Percentiles rank a stretch among this genome's conserved stretches.
phyloP scores from a whole-genome alignment of 768 basidiomycete species.

The Mycena filopes region DNA sequence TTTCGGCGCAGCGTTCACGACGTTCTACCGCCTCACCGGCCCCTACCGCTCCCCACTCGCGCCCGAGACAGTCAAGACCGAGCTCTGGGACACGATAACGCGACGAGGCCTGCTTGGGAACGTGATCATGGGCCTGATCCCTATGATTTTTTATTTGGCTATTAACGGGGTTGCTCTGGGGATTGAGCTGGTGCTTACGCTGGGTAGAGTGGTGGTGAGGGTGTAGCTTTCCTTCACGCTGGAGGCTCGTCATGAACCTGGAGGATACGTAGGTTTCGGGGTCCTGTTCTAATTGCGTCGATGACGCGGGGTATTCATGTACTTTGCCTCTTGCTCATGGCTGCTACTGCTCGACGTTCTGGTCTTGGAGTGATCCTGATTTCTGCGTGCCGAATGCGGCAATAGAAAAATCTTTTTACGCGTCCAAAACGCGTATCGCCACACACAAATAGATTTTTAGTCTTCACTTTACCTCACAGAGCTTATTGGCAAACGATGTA shows the following conservation, averaged over 20 bases:
- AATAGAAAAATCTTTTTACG: too few species aligned
- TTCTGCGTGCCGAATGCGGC: too few species aligned
- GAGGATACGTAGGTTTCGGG: not conserved
- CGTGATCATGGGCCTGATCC: slow-evolving; percentile 66
- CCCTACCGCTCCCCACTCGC: slow-evolving; percentile 57
- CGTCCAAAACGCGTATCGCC: too few species aligned
- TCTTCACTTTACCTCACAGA: too few species aligned
- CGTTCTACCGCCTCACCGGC: slow-evolving; percentile 67
- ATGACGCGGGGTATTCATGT: not conserved
- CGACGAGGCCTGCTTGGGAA: slow-evolving; percentile 66
- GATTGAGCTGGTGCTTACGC: slow-evolving; percentile 15
- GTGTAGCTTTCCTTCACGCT: not conserved
- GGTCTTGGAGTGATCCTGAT: too few species aligned
- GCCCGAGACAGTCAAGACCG: slow-evolving; percentile 58
- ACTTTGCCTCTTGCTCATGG: not conserved
- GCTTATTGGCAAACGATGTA: too few species aligned
- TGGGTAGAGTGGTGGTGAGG: slow-evolving; percentile 4
- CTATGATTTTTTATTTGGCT: slow-evolving; percentile 57
- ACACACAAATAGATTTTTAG: too few species aligned
- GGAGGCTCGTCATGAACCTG: slow-evolving; percentile 2
- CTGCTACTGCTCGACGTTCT: not conserved
- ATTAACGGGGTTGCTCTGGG: slow-evolving; percentile 18
- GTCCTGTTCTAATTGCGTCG: slow-evolving; percentile 11
- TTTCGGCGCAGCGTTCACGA: slow-evolving; percentile 68
- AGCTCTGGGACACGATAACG: slow-evolving; percentile 69